Percentiles rank a stretch among this genome's conserved stretches.
Evolutionary conservation across 2,329 filamentous ascomycete genomes (phyloP).

Genomic region (Sporothrix phasma): DNA sequence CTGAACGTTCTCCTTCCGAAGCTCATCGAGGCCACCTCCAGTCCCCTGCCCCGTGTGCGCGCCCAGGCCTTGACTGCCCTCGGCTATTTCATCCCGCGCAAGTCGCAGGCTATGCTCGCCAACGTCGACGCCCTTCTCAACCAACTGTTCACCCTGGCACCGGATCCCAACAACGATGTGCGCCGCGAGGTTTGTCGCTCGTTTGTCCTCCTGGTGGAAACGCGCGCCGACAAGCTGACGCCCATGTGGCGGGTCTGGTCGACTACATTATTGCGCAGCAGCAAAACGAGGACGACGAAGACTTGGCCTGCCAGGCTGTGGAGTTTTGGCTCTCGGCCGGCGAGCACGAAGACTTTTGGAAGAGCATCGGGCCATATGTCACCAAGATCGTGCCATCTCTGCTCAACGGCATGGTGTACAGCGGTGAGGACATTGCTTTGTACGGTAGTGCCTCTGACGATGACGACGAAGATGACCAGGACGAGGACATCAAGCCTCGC

Average conservation of each 20-base stretch:
- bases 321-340: slow-evolving; percentile 96
- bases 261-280: slow-evolving; percentile 92
- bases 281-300: slow-evolving; percentile 71
- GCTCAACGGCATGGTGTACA: slow-evolving; percentile 91
- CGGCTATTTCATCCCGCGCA: slow-evolving; percentile 83
- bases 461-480: slow-evolving; percentile 81
- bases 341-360: slow-evolving; percentile 73
- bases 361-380: slow-evolving; percentile 66
- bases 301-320: slow-evolving; percentile 85
- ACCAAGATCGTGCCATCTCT: slow-evolving; percentile 81
- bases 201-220: slow-evolving; percentile 85
- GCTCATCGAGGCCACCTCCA: slow-evolving; percentile 76
- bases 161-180: slow-evolving; percentile 70
- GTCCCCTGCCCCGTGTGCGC: slow-evolving; percentile 65
- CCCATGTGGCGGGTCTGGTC: slow-evolving; percentile 78
- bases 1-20: slow-evolving; percentile 84
- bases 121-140: slow-evolving; percentile 73
- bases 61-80: slow-evolving; percentile 71
- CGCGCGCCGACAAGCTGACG: slow-evolving; percentile 78
- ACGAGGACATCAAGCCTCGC: slow-evolving; percentile 82
- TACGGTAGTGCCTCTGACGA: slow-evolving; percentile 79
- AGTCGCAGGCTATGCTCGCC: slow-evolving; percentile 70
- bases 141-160: slow-evolving; percentile 70
- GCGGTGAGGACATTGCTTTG: slow-evolving; percentile 80
- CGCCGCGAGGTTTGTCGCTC: slow-evolving; percentile 87